Base-by-base conservation (phyloP, 2,329 filamentous ascomycete species). In the Arachnomyces sp. region DNA sequence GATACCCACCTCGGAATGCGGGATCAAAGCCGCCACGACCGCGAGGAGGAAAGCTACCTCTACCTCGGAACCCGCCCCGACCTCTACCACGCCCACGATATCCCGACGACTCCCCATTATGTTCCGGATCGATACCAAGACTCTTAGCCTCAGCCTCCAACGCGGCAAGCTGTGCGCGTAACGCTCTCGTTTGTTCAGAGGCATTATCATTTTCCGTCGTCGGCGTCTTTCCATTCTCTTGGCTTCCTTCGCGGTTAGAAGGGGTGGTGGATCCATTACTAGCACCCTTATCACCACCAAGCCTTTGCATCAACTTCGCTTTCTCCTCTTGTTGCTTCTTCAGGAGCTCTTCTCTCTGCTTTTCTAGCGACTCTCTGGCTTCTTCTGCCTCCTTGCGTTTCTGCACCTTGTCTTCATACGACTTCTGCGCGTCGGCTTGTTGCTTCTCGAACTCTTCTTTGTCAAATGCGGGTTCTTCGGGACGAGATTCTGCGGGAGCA, bases 311-410 rank as follows among this genome's bases (percentile, higher is more conserved):
- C 3, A 79, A 57, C 30, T 67, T 65, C 15, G 62, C 65, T 39
- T 71, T 70, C 52, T 80, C 74, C 36, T 72, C 69, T n/a, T 75
- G 69, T 36, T 76, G 74, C 30, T 68, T 72, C 47, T 71, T 69
- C 29, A 77, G 53, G 6, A 71, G 59, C 38, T 69, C 66, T 11
- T 67, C 65, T 35, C 62, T 65, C 52, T 76, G 71, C 42, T 66
- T 66, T 39, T 78, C 71, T n/a, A 80, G 60, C 12, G 73, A 71
- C 34, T 68, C 61, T 16, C 67, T 68, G 32, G 69, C 67, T 40
- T 68, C 65, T 45, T 71, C 68, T 2, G 69, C 69, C 49, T 75
- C 74, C 49, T 73, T 69, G 13, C 66, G 62, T 51, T 72, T 72
- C 48, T 60, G 66, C 43, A 66, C 61, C 33, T 72, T 70, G 46